phyloP scores from a whole-genome alignment of 2,329 filamentous ascomycete species.

The Chrysosporium queenslandicum region DNA sequence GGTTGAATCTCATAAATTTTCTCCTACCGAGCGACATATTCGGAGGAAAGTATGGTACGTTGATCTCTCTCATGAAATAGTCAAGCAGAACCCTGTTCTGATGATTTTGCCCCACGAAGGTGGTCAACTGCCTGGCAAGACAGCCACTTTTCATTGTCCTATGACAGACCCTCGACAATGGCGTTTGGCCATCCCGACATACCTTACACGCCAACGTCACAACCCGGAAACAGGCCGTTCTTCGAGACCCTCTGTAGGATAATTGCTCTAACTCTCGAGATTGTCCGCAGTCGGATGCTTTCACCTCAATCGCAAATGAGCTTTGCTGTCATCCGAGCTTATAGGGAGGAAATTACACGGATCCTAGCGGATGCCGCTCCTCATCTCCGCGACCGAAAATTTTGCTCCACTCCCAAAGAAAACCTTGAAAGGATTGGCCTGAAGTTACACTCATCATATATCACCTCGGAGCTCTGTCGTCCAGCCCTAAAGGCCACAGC shows the following conservation, averaged over 20 bases:
- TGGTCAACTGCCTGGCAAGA: slow-evolving; percentile 58
- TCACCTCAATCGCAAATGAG: slow-evolving; percentile 46
- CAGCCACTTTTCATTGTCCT: slow-evolving; percentile 53
- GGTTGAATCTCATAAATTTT: slow-evolving; percentile 46
- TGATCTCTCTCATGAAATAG: slow-evolving; percentile 1
- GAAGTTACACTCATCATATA: slow-evolving; percentile 53
- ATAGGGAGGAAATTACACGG: slow-evolving; percentile 47
- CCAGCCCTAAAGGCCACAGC: slow-evolving; percentile 48
- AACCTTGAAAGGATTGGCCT: slow-evolving; percentile 52
- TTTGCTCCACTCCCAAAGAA: slow-evolving; percentile 36
- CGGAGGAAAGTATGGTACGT: slow-evolving; percentile 38
- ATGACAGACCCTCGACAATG: slow-evolving; percentile 48
- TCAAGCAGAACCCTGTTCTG: not conserved
- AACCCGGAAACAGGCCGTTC: slow-evolving; percentile 44
- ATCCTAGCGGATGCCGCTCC: slow-evolving; percentile 51
- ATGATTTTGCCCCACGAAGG: slow-evolving; percentile 24
- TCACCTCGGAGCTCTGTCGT: slow-evolving; percentile 52
- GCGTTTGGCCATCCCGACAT: slow-evolving; percentile 46
- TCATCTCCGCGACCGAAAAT: slow-evolving; percentile 46
- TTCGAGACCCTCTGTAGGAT: slow-evolving; percentile 51
- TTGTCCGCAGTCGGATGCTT: slow-evolving; percentile 49
- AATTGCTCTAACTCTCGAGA: slow-evolving; percentile 45
- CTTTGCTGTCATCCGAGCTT: slow-evolving; percentile 45
- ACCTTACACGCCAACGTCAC: slow-evolving; percentile 40
- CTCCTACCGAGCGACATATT: slow-evolving; percentile 39